phyloP scores from a whole-genome alignment of 208 protist species.

The Trypanosoma cruzi region DNA sequence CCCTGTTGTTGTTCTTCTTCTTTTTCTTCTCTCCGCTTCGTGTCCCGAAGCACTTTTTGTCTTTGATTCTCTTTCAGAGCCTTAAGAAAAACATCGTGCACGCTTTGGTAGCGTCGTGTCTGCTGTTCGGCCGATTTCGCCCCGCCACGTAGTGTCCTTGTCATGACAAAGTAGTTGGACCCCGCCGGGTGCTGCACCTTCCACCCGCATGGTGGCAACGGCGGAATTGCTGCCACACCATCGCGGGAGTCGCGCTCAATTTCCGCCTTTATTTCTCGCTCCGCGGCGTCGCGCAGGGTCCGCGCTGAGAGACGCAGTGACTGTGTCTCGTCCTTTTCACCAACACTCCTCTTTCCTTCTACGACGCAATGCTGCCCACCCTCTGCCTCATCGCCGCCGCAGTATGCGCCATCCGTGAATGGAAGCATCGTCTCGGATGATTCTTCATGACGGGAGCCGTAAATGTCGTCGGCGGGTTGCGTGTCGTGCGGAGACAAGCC shows the following conservation, averaged over 20 bases:
- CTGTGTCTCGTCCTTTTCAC: conserved; percentile 11
- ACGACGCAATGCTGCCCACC: neutral
- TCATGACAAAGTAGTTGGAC: conserved; percentile 67
- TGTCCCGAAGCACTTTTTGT: neutral
- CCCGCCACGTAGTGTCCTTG: conserved; percentile 16
- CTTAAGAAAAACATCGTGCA: conserved; percentile 44
- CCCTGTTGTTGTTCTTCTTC: neutral
- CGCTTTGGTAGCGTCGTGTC: conserved; percentile 54
- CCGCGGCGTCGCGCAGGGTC: conserved; percentile 26
- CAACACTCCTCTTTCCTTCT: neutral
- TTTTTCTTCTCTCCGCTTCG: conserved; percentile 1
- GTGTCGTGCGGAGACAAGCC: neutral
- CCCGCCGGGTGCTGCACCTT: conserved; percentile 56
- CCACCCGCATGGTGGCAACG: conserved; percentile 72
- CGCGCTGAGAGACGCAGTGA: conserved; percentile 18
- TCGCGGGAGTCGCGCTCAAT: conserved; percentile 66
- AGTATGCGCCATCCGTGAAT: neutral
- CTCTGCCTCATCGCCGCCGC: neutral
- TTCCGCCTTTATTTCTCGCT: conserved; percentile 67
- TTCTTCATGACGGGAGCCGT: neutral
- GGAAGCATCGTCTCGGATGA: neutral
- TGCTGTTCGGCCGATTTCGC: neutral
- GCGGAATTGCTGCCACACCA: conserved; percentile 69
- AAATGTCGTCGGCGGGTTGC: neutral
- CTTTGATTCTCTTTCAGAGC: neutral